These are phyloP conservation scores for Stygiomarasmius scandens DNA, from an alignment of 1,284 basidiomycete species.

Conservation along the genomic window DNA sequence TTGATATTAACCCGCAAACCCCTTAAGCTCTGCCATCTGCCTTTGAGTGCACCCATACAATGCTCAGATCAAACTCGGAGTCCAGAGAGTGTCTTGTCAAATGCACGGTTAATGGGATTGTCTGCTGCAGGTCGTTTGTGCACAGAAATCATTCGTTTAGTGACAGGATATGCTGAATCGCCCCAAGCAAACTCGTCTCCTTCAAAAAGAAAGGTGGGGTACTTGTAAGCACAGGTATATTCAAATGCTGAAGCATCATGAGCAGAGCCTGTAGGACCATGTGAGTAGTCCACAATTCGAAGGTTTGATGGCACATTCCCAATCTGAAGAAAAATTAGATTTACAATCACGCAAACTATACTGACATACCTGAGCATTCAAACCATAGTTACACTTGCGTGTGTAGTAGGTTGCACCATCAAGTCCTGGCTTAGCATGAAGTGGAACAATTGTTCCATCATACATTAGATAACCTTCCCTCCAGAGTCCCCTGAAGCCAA, in stretches of 20 bases:
- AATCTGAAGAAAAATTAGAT: conserved; percentile 25
- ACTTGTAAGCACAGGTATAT: conserved; percentile 27
- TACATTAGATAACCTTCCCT: conserved; percentile 38
- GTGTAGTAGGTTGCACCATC: conserved; percentile 39
- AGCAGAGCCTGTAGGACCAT: conserved; percentile 36
- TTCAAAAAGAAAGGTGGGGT: conserved; percentile 34
- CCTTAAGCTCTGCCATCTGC: conserved; percentile 33
- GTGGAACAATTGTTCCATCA: conserved; percentile 38
- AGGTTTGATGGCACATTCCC: conserved; percentile 37
- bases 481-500: conserved; percentile 34
- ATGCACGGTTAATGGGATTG: conserved; percentile 28
- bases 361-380: conserved; percentile 35
- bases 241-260: conserved; percentile 40
- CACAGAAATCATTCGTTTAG: conserved; percentile 29
- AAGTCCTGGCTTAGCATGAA: conserved; percentile 30
- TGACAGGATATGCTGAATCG: conserved; percentile 40
- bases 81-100: conserved; percentile 31
- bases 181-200: conserved; percentile 41
- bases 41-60: conserved; percentile 38
- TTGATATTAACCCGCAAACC: conserved; percentile 32
- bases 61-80: conserved; percentile 36
- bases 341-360: conserved; percentile 8
- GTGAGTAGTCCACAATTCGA: conserved; percentile 35
- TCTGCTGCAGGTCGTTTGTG: conserved; percentile 36
- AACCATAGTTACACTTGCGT: conserved; percentile 35